Percentiles rank a stretch among this genome's conserved stretches.
phyloP scores from a whole-genome alignment of 2,329 filamentous ascomycete genomes.

The Orbilia brochopaga region DNA sequence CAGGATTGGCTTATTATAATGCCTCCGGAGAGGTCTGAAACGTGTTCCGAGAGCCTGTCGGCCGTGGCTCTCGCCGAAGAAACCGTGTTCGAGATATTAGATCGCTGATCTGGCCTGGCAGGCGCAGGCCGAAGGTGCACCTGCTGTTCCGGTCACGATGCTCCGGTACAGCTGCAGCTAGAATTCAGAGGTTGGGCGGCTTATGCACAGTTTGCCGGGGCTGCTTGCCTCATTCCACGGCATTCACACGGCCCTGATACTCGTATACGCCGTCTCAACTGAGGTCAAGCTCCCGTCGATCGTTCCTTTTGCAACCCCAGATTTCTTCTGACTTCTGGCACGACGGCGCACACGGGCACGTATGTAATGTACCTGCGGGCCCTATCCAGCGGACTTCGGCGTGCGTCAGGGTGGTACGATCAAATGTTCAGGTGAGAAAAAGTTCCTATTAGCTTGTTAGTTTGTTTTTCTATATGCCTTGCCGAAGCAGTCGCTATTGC shows the following conservation, averaged over 20 bases:
- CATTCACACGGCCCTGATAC: constrained; percentile 19
- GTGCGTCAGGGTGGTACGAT: constrained; percentile 45
- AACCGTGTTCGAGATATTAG: constrained; percentile 21
- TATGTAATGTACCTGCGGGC: constrained; percentile 36
- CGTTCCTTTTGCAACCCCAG: constrained; percentile 50
- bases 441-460: constrained; percentile 50
- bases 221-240: constrained; percentile 23
- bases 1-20: constrained; percentile 36
- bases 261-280: constrained; percentile 39
- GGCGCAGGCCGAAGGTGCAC: constrained; percentile 51
- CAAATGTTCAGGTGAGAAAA: constrained; percentile 46
- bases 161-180: constrained; percentile 49
- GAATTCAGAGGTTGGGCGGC: constrained; percentile 47
- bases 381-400: constrained; percentile 40
- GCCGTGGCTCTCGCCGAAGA: constrained; percentile 23
- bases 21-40: constrained; percentile 35
- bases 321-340: constrained; percentile 30
- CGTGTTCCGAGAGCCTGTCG: constrained; percentile 20
- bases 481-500: constrained; percentile 28
- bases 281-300: constrained; percentile 23
- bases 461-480: constrained; percentile 35
- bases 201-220: constrained; percentile 47
- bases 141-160: constrained; percentile 51
- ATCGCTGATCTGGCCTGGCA: constrained; percentile 51
- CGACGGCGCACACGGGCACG: constrained; percentile 16